A percentile compares a stretch with the other conserved stretches of the same genome.
Evolutionary conservation across 1,139 yeast genomes (phyloP).

Genomic region (Taiozyma sp.): DNA sequence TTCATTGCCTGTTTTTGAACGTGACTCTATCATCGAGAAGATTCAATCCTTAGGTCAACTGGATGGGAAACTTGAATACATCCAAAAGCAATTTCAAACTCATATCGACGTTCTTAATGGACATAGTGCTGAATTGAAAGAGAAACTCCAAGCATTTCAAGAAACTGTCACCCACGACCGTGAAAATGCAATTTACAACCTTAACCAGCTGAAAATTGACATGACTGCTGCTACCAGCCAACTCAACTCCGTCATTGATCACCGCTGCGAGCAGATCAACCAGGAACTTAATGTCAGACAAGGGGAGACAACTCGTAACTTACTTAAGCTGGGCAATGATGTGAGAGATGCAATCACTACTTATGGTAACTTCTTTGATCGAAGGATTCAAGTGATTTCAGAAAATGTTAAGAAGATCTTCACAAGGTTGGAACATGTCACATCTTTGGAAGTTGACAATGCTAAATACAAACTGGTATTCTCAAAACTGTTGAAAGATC

Average conservation of each 20-base stretch:
- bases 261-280: neutral
- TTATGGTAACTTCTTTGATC: conserved; percentile 6
- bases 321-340: neutral
- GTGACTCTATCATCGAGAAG: neutral
- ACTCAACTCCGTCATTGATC: neutral
- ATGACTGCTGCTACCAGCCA: neutral
- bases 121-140: neutral
- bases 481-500: neutral
- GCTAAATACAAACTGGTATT: neutral
- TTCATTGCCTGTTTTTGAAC: neutral
- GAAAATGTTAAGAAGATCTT: neutral
- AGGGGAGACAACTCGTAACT: neutral
- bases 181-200: neutral
- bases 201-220: neutral
- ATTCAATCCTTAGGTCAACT: neutral
- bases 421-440: neutral
- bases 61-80: neutral
- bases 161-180: neutral
- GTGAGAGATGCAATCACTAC: neutral
- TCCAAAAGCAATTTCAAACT: neutral
- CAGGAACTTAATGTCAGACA: neutral
- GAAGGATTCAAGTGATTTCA: conserved; percentile 4
- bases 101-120: neutral
- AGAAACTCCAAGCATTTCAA: neutral
- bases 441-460: conserved; percentile 1